Evolutionary conservation across 805 yeast species (phyloP), one percentile per base, ranked within the genome.

Genomic region (Vanderwaltozyma verrucispora): DNA sequence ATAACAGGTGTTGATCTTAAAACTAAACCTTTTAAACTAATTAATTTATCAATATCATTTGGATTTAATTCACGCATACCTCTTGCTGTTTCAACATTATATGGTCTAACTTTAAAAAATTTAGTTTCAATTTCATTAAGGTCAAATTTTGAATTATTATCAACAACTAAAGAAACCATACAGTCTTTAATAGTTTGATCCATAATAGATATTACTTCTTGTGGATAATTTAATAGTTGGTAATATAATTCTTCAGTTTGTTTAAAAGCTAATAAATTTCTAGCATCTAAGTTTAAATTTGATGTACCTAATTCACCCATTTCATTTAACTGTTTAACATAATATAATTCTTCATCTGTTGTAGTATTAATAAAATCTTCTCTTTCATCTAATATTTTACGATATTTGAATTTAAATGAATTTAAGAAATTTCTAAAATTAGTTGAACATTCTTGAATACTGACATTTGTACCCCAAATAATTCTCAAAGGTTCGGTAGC

Each of bases 401-500:
- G 71, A 60, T 83, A 77, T 52, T 78, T 81, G 62, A 72, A 64
- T 56, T 86, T 83, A 68, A 87, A 92, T 19, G 80, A 74, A 79
- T 82, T 78, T 50, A 92, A 64, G 48, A 92, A 92, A 45, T 78
- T 78, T 46, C 94, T 70, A 64, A 92, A 89, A 35, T 74, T 71
- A 47, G 76, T 80, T 28, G 83, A 72, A 49, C 92, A 80, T 53
- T 92, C 96, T 53, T 77, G 84, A 53, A 92, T 88, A 33, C 94
- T 81, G 20, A 92, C 95, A 54, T 89, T 87, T 1, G 98, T 92
- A 62, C 98, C 98, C 98, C 98, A 92, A 53, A 92, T 89, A 37
- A 92, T 95, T 51, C 94, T 73, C 18, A 78, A 76, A 0, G 95
- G 94, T 46, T 82, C 95, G 37, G 74, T 75, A 18, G 67, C 64